phyloP scores from a whole-genome alignment of 495 filamentous ascomycete genomes.

The Xylaria cubensis region DNA sequence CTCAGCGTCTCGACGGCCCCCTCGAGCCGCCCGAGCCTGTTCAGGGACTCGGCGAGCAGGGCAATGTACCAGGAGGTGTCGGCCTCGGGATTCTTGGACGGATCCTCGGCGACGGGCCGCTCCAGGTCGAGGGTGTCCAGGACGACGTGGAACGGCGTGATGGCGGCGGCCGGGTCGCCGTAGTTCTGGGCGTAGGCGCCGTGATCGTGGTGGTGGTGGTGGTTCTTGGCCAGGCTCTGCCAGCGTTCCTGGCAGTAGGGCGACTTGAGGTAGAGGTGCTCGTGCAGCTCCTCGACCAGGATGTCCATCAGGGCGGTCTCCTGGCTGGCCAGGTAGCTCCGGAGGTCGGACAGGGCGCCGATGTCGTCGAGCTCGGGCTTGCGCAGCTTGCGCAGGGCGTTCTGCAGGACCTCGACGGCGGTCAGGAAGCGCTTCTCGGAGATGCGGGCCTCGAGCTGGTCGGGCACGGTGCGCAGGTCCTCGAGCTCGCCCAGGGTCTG shows the following conservation, averaged over 20 bases:
- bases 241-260: constrained; percentile 95
- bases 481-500: constrained; percentile 85
- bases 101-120: constrained; percentile 78
- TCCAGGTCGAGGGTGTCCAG: constrained; percentile 77
- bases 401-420: constrained; percentile 89
- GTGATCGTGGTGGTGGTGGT: constrained; percentile 30
- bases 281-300: constrained; percentile 93
- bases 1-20: constrained; percentile 87
- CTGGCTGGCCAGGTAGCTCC: constrained; percentile 89
- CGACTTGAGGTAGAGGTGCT: constrained; percentile 95
- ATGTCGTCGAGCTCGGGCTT: constrained; percentile 91
- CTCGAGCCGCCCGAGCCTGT: constrained; percentile 84
- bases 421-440: constrained; percentile 95
- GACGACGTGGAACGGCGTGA: constrained; percentile 73
- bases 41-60: constrained; percentile 84
- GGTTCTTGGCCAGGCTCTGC: constrained; percentile 71
- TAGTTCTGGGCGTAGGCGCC: constrained; percentile 51
- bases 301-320: constrained; percentile 92
- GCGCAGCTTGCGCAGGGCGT: constrained; percentile 79
- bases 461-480: constrained; percentile 87
- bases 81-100: constrained; percentile 88
- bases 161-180: constrained; percentile 49
- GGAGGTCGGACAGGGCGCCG: constrained; percentile 83
- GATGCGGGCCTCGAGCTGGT: constrained; percentile 89
- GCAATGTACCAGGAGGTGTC: constrained; percentile 94